Base-by-base conservation (phyloP, 2,329 filamentous ascomycete genomes). In the Tolypocladium capitatum region DNA sequence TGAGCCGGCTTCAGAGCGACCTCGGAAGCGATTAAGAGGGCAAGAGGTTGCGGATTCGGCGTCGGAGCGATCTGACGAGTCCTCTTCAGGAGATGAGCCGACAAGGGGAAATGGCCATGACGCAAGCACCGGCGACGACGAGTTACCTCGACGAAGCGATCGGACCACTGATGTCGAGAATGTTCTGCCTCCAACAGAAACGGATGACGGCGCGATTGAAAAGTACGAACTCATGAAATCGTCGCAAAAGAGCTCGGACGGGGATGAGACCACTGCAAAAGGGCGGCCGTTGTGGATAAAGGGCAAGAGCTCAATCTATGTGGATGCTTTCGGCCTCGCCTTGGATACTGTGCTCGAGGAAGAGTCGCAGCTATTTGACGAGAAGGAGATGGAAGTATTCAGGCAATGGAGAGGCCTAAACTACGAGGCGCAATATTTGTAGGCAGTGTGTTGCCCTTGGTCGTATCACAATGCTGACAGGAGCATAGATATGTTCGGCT, bases 261-360 rank as follows among this genome's bases (percentile, higher is more conserved):
- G 61, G 9, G 58, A 72, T 46, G 64, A 65, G 4, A 60, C 68
- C 10, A 60, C 70, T 9, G 59, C 71, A 5, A 71, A 74, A 52
- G 62, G 48, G 52, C 59, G 51, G 5, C 55, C 61, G 5, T 44
- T 50, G 50, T 95, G 87, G 87, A 66, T 81, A 5, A 80, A 75
- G 57, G 87, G 88, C 0, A 82, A 80, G 61, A 94, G 83, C 58
- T 97, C 90, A 1, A 87, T 98, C 48, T 98, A 98, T 58, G 88
- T 96, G 18, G 92, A 98, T 67, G 92, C 92, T 1, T 98, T 98
- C 71, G 95, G 95, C 59, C 72, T 97, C 14, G 88, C 91, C 2
- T 69, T 98, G 44, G 83, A 91, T 50, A 95, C 87, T 0, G 92
- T 98, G 4, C 68, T 97, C 13, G 81, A 87, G 44, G 87, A 97